These are phyloP conservation scores for Epichloe sibirici DNA, from an alignment of 2,329 filamentous ascomycete genomes.

Conservation along the genomic window DNA sequence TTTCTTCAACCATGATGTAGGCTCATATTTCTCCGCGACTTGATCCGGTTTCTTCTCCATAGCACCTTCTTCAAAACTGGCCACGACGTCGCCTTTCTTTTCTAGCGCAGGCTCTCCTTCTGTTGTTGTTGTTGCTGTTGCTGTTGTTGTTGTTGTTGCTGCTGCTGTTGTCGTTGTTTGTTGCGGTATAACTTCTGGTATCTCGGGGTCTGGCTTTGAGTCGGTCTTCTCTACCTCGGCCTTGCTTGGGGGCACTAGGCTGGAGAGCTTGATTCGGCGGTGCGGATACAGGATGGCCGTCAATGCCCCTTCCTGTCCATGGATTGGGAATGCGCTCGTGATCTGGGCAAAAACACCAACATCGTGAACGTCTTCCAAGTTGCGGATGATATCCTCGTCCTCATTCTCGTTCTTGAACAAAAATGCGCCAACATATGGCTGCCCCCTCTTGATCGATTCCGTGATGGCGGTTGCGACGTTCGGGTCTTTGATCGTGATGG, in stretches of 20 bases:
- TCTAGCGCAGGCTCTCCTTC: conserved; percentile 45
- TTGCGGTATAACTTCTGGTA: conserved; percentile 47
- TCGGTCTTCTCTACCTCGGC: conserved; percentile 40
- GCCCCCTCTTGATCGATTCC: conserved; percentile 92
- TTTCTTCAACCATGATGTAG: conserved; percentile 81
- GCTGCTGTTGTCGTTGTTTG: conserved; percentile 23
- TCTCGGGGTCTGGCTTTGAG: conserved; percentile 32
- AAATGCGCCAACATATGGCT: conserved; percentile 95
- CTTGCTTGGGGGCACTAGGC: conserved; percentile 58
- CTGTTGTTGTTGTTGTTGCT: neutral
- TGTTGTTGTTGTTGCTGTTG: conserved; percentile 11
- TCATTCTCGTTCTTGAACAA: conserved; percentile 92
- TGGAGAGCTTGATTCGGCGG: conserved; percentile 81
- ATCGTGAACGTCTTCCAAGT: conserved; percentile 82
- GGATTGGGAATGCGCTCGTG: conserved; percentile 86
- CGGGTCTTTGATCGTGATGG: conserved; percentile 88
- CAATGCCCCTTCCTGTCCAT: conserved; percentile 71
- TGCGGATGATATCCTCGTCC: conserved; percentile 88
- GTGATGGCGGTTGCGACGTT: conserved; percentile 86
- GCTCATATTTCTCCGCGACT: conserved; percentile 55
- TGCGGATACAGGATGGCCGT: conserved; percentile 95
- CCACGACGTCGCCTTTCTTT: conserved; percentile 86
- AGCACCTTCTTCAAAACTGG: conserved; percentile 82
- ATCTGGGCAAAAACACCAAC: conserved; percentile 96
- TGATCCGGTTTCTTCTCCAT: conserved; percentile 46